Evolutionary conservation across 2,329 filamentous ascomycete species (phyloP).

Genomic region (Ophiostoma himal-ulmi): DNA sequence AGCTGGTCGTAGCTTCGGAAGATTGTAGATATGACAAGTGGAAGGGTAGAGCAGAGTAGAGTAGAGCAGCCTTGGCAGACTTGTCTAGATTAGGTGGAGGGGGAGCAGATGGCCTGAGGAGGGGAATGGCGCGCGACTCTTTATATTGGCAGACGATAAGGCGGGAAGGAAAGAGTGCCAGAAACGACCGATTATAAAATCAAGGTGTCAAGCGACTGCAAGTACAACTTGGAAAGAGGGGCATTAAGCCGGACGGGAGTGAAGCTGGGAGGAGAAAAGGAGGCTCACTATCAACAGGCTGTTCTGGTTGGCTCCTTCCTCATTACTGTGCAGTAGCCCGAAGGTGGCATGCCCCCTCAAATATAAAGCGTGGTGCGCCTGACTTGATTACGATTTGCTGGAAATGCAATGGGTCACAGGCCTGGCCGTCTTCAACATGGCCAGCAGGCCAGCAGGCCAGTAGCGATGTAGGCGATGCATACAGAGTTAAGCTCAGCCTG

Average conservation of each 20-base stretch:
- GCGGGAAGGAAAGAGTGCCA: neutral
- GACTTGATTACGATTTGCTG: neutral
- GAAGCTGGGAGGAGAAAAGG: neutral
- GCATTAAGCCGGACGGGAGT: neutral
- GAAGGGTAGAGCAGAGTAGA: neutral
- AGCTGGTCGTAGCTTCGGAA: neutral
- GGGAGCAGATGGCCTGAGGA: neutral
- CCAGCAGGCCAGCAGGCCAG: too few relatives aligned
- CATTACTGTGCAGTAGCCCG: neutral
- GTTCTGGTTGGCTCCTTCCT: constrained; percentile 10
- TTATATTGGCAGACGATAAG: neutral
- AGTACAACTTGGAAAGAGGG: constrained; percentile 2
- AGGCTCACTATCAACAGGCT: neutral
- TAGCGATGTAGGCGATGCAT: neutral
- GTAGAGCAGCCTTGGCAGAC: neutral
- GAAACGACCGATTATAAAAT: neutral
- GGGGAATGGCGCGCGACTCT: neutral
- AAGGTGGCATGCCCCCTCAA: neutral
- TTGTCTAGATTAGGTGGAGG: neutral
- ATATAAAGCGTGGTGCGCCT: neutral
- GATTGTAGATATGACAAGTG: neutral
- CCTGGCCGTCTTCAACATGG: neutral
- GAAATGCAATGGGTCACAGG: neutral
- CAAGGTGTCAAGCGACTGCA: neutral
- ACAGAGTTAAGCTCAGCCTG: neutral